Base-by-base conservation (phyloP, 345 rosid genomes). In the Euclidium syriacum region DNA sequence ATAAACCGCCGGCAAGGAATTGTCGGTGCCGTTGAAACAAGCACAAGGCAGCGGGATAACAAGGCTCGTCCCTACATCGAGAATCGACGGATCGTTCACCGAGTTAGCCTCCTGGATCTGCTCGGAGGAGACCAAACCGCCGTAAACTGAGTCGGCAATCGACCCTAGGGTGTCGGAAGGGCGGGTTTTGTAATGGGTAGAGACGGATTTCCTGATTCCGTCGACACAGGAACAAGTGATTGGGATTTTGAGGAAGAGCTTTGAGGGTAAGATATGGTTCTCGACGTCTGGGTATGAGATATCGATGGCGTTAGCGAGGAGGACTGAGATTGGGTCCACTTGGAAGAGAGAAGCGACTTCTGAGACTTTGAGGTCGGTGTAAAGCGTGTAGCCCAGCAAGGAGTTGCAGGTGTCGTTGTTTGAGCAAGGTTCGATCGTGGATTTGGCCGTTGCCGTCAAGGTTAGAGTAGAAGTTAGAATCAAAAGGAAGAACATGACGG, bases 321-420 rank as follows among this genome's bases (percentile, higher is more conserved):
- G 90, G 54, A 94, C 64, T 4, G 97, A 65, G 64, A 94, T 77
- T 10, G 99, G 97, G 78, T 94, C 99, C 1, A 90, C 79, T 68
- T 90, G 91, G 77, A 94, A 94, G 74, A 94, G 96, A n/a, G 97
- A 87, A 2, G 95, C 97, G 0, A 94, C 95, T 64, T 94, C 99
- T 9, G 99, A 77, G 59, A 94, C 99, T 39, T 94, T 94, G 50
- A 94, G 95, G 83, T 94, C 95, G 1, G 97, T 87, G 87, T 94
- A 87, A 49, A 94, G 96, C 0, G 90, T 87, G 87, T 94, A 94
- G 48, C 96, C 99, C 50, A 94, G 88, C 43, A 94, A 51, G 25
- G 97, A 85, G 76, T 77, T 83, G 80, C 99, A 94, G 40, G 91
- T 71, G 67, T 87, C 91, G 16, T 86, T 79, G 81, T 84, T 87